A percentile compares a stretch with the other conserved stretches of the same genome.
Conservation (phyloP, 306 rosid species). For the Comarum palustre region DNA sequence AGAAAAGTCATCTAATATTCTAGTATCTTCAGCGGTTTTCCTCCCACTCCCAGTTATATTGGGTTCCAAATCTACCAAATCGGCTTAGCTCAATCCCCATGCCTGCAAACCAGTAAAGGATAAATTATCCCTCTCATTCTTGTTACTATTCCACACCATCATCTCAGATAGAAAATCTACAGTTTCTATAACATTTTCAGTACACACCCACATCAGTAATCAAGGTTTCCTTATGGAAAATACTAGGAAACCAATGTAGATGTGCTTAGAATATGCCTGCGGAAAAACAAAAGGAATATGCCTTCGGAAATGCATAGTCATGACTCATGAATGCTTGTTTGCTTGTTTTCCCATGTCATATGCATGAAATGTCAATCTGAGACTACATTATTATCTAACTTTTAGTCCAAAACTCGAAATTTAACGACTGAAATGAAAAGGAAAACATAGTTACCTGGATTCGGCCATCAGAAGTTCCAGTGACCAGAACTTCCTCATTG, state of each 20-base stretch:
- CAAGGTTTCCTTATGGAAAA: neutral
- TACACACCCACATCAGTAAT: neutral
- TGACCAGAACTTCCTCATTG: constrained; percentile 65
- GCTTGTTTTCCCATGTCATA: neutral
- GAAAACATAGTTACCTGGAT: constrained; percentile 56
- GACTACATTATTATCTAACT: neutral
- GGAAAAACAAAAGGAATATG: no score
- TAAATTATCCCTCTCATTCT: neutral
- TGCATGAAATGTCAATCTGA: neutral
- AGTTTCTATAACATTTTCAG: neutral
- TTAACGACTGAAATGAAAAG: neutral
- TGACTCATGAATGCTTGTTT: neutral
- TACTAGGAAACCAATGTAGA: no score
- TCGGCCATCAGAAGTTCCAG: constrained; percentile 83
- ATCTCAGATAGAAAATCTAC: neutral
- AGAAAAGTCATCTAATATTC: neutral
- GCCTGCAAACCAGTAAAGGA: constrained; percentile 55
- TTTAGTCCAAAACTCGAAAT: neutral
- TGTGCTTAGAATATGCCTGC: neutral
- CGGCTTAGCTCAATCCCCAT: constrained; percentile 61
- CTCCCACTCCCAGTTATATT: constrained; percentile 11
- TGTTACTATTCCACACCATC: neutral
- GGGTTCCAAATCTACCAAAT: constrained; percentile 20
- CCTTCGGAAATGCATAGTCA: neutral
- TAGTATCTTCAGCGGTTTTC: neutral